Conservation (phyloP, 2,329 filamentous ascomycete genomes). For the Aspergillus jensenii region DNA sequence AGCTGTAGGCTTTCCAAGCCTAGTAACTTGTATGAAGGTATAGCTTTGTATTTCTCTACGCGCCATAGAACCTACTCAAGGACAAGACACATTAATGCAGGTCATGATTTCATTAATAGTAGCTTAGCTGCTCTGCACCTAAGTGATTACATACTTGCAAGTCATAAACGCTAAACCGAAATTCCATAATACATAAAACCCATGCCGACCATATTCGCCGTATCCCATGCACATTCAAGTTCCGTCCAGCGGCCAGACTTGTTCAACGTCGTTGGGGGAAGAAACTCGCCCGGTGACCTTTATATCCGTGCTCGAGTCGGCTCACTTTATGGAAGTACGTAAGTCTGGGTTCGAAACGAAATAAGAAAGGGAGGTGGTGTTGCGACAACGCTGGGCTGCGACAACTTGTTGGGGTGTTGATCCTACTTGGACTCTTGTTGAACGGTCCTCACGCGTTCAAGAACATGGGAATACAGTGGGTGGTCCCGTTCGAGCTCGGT, state of each 20-base stretch:
- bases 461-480: conserved; percentile 73
- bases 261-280: conserved; percentile 20
- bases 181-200: conserved; percentile 24
- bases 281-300: conserved; percentile 16
- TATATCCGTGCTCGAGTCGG: conserved; percentile 30
- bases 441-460: conserved; percentile 78
- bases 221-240: conserved; percentile 29
- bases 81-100: background rate
- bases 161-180: conserved; percentile 20
- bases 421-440: conserved; percentile 54
- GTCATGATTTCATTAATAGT: conserved; percentile 10
- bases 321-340: conserved; percentile 22
- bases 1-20: conserved; percentile 26
- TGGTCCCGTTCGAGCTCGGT: conserved; percentile 77
- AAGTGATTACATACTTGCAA: conserved; percentile 16
- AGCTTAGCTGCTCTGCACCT: conserved; percentile 20
- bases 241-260: conserved; percentile 26
- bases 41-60: background rate
- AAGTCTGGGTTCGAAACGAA: conserved; percentile 14
- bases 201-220: conserved; percentile 32
- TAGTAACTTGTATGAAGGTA: background rate
- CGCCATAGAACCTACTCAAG: background rate
- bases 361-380: background rate
- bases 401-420: conserved; percentile 12
- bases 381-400: background rate